Evolutionary conservation across 2,329 filamentous ascomycete species (phyloP), one percentile per base, ranked within the genome.

Genomic region (Aspergillus ustus): DNA sequence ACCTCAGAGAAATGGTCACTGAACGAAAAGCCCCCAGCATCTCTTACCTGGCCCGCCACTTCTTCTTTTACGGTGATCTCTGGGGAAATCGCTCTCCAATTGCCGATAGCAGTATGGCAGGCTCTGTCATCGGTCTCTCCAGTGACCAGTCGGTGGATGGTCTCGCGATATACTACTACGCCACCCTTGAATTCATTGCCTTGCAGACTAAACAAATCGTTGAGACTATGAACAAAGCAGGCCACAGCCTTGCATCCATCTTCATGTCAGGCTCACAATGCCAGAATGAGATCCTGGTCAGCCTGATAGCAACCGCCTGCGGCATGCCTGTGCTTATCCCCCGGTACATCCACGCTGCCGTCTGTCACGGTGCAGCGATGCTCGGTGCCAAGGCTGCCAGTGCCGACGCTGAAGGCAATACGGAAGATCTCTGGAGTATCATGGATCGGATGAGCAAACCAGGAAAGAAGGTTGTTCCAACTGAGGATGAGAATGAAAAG

Each of bases 211-310:
- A 91, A 61, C 95, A 99, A 78, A 99, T 99, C 71, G 86, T 99
- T 66, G 90, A 96, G 72, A 86, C 90, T 40, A 97, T 99, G 93
- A 99, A 98, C 83, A 82, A 85, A 51, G 84, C 92, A 1, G 95
- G 95, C 9, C 95, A 99, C 80, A 83, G 86, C 68, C 93, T 99
- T 76, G 88, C 85, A 53, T 94, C 90, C 66, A 97, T 99, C 78
- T 99, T 98, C 86, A 98, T 99, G 95, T 97, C 92, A 4, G 95
- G 95, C 63, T 96, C 92, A 11, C 95, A 98, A 77, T 99, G 95
- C 82, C 93, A 97, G 79, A 99, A 99, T 78, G 87, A 90, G 37
- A 87, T 98, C 63, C 84, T 99, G 59, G 97, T 99, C 89, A 85
- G 88, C 61, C 87, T 99, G 17, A 90, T 99, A 70, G 93, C 95